A percentile compares a stretch with the other conserved stretches of the same genome.
These are phyloP conservation scores for Oryza brachyantha DNA, from an alignment of 176 grass and related monocot genomes.

Conservation along the genomic window DNA sequence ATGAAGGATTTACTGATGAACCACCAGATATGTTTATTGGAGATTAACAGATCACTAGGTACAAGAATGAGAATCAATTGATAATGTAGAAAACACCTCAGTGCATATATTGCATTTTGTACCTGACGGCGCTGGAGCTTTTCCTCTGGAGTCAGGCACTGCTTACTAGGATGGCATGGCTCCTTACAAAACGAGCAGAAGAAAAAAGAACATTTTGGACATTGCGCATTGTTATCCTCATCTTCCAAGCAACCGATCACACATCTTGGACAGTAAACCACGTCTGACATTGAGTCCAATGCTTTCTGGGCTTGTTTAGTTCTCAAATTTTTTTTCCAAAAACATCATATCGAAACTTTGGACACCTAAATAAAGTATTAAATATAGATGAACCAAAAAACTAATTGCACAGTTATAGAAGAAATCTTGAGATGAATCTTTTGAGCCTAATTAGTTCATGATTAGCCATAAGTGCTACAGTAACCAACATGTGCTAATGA, in stretches of 20 bases:
- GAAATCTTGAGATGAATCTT: too few species aligned
- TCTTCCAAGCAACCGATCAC: slow-evolving; percentile 54
- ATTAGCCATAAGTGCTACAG: too few species aligned
- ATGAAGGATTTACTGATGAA: neutral
- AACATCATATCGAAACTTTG: too few species aligned
- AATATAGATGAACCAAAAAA: too few species aligned
- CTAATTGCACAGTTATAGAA: too few species aligned
- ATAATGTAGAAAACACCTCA: neutral
- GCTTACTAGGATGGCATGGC: slow-evolving; percentile 28
- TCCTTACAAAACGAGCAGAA: slow-evolving; percentile 54
- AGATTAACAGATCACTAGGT: neutral
- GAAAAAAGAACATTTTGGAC: slow-evolving; percentile 51
- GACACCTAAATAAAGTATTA: too few species aligned
- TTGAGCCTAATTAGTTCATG: too few species aligned
- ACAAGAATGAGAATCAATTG: neutral
- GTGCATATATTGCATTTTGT: neutral
- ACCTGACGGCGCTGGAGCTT: neutral
- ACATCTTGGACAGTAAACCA: slow-evolving; percentile 59
- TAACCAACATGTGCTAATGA: too few species aligned
- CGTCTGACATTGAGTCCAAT: slow-evolving; percentile 52
- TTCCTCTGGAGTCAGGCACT: neutral
- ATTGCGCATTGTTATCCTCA: slow-evolving; percentile 39
- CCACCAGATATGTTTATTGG: neutral
- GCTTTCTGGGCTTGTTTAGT: too few species aligned
- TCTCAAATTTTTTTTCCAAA: too few species aligned